Evolutionary conservation across 805 yeast species (phyloP), one percentile per base, ranked within the genome.

Genomic region (Kazachstania viticola): DNA sequence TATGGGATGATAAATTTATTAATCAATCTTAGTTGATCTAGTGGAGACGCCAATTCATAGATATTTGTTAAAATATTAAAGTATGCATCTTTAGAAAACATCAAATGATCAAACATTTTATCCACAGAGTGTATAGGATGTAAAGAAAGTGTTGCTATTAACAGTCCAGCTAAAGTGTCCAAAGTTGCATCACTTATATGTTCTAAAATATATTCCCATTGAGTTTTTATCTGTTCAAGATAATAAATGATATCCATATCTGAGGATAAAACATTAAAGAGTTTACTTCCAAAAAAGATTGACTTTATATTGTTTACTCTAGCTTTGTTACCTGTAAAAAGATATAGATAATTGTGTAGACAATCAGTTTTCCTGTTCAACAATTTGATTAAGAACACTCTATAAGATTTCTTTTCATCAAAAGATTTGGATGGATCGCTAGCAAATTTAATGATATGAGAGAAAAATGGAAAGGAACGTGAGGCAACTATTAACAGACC

Each of bases 201-300:
- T 9, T 36, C 35, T 17, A 46, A 21, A 12, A 44, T 17, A 22
- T 23, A 40, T 19, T 29, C 25, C 47, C 54, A 46, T 28, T 54
- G 59, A 2, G 5, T 19, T 11, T 21, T 25, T 21, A 54, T 13
- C 11, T 39, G 13, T 4, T 41, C 41, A 25, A 51, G 27, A 25
- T 49, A 54, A 7, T 41, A 37, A 2, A 42, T 17, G 21, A 53
- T 44, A 28, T 35, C 39, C 6, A 45, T 27, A 4, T 39, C 40
- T 2, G 34, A 17, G 3, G 41, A 29, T n/a, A 55, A 25, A 4
- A 43, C 17, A 36, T 56, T 56, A 27, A 44, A 52, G 5, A 55
- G n/a, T 31, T 40, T 54, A 31, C 60, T 55, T 1, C 61, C 61
- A 41, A 52, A 55, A 18, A 54, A 40, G 0, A 45, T 11, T 1